Percentiles rank a stretch among this genome's conserved stretches.
Conservation (phyloP, 345 rosid genomes). For the Psidium friedrichsthalianum region DNA sequence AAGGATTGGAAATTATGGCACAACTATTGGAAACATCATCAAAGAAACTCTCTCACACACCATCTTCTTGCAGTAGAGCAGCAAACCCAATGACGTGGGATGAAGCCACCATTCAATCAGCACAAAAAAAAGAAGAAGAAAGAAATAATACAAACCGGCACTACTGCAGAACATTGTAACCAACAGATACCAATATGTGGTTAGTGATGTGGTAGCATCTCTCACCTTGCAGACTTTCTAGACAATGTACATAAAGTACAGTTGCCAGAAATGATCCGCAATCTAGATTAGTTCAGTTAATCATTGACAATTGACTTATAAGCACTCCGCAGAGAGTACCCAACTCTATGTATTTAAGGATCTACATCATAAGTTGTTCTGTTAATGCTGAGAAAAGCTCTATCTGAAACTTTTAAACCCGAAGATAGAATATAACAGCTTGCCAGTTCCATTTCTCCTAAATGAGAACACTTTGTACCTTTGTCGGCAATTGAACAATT, state of each 20-base stretch:
- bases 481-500: neutral
- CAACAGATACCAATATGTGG: neutral
- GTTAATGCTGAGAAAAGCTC: neutral
- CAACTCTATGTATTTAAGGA: neutral
- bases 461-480: neutral
- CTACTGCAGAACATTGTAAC: neutral
- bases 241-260: neutral
- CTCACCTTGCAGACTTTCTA: neutral
- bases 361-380: neutral
- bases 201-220: neutral
- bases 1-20: neutral
- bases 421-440: neutral
- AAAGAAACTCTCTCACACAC: neutral
- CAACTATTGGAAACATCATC: neutral
- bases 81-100: neutral
- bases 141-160: neutral
- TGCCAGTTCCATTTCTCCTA: neutral
- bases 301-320: neutral
- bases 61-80: neutral
- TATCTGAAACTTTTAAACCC: neutral
- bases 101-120: neutral
- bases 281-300: neutral
- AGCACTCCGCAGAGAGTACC: neutral
- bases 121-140: neutral
- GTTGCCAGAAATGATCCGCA: neutral